phyloP scores from a whole-genome alignment of 2,329 filamentous ascomycete genomes.

The Sodiomyces alkalinus region DNA sequence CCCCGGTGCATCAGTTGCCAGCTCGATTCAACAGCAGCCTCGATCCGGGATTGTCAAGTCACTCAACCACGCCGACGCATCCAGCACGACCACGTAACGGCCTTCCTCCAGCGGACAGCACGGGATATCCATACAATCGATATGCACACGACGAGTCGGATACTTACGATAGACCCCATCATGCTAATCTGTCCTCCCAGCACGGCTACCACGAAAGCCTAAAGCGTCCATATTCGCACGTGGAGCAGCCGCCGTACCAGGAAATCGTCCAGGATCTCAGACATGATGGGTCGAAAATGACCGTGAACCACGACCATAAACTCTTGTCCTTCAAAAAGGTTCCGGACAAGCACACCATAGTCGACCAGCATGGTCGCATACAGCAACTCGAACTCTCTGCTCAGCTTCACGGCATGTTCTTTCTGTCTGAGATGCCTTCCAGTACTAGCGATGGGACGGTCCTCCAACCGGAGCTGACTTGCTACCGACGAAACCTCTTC shows the following conservation, averaged over 20 bases:
- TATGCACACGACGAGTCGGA: slow-evolving; percentile 40
- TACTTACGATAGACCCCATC: slow-evolving; percentile 36
- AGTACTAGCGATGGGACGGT: slow-evolving; percentile 39
- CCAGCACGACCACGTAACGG: slow-evolving; percentile 34
- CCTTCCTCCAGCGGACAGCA: slow-evolving; percentile 32
- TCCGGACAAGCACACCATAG: slow-evolving; percentile 44
- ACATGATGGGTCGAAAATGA: slow-evolving; percentile 41
- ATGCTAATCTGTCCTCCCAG: slow-evolving; percentile 29
- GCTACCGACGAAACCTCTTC: slow-evolving; percentile 90
- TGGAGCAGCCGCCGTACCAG: slow-evolving; percentile 39
- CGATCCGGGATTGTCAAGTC: slow-evolving; percentile 31
- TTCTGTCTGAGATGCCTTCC: slow-evolving; percentile 65
- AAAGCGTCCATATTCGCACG: slow-evolving; percentile 42
- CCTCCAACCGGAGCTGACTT: slow-evolving; percentile 72
- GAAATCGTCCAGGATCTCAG: slow-evolving; percentile 47
- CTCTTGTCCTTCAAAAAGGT: slow-evolving; percentile 40
- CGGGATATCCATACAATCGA: slow-evolving; percentile 34
- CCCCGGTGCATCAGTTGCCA: slow-evolving; percentile 33
- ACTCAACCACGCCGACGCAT: slow-evolving; percentile 29
- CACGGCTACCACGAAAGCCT: slow-evolving; percentile 39
- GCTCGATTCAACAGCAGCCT: slow-evolving; percentile 34
- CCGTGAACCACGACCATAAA: slow-evolving; percentile 45
- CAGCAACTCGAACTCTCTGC: slow-evolving; percentile 50
- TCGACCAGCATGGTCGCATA: slow-evolving; percentile 43
- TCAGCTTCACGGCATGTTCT: slow-evolving; percentile 81